Evolutionary conservation across 345 rosid genomes (phyloP), one percentile per base, ranked within the genome.

Genomic region (Zanthoxylum bungeanum): DNA sequence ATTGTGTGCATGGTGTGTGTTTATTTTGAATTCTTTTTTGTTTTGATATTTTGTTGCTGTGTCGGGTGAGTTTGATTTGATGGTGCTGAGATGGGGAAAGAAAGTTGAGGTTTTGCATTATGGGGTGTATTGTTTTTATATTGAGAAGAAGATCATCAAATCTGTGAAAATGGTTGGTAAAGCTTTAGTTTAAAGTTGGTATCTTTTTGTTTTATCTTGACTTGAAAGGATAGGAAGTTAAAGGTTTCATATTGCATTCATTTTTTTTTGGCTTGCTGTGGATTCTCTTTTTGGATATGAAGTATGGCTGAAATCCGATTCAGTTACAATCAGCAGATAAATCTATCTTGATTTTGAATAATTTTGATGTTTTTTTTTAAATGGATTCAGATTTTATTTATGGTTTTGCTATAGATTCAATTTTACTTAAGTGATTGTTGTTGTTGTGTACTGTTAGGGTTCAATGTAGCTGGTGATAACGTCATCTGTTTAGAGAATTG

Each of bases 201-300:
- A 17, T 12, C 40, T 53, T 44, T 17, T 25, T 57, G 22, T n/a
- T 70, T 17, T 50, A 25, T 62, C 39, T 0, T 24, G 44, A 21
- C 5, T 50, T 50, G 46, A 16, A 61, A 28, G 1, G 24, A 55
- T 4, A 31, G 4, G 49, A 65, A 67, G 24, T 19, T 25, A 63
- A 49, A 79, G 82, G 81, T 78, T 76, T 70, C 24, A n/a, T 61
- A 64, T 42, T 22, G 36, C 70, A 49, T 55, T 44, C 25, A 6
- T 24, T 66, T 47, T 44, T 56, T 42, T 68, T 64, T 46, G n/a
- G 33, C 40, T 56, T 40, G 55, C 33, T 39, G 37, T 53, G 28
- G 60, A 19, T 75, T 53, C 52, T 65, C 31, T 12, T 4, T 27
- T 9, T 40, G 22, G 30, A 14, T 47, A 53, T 31, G 73, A 39